Evolutionary conservation across 1,139 yeast genomes (phyloP).

Genomic region (Protomyces inouyei): DNA sequence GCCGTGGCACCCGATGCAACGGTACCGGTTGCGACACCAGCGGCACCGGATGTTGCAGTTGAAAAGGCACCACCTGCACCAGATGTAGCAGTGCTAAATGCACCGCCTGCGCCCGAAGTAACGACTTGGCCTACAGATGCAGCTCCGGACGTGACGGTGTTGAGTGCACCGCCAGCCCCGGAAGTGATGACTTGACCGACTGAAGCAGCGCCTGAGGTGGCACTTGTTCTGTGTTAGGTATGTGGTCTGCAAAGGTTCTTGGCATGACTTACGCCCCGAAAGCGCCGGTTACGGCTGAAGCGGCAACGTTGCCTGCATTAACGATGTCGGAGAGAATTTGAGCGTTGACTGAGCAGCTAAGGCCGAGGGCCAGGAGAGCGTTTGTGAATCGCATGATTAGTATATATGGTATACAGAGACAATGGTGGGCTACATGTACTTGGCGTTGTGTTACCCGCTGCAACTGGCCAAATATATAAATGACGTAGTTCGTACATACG

Average conservation of each 20-base stretch:
- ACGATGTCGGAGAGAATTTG: not conserved
- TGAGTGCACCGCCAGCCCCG: not conserved
- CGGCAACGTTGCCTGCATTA: not conserved
- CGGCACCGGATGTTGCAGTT: conserved; percentile 4
- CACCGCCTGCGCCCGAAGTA: not conserved
- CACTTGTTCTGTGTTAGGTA: not conserved
- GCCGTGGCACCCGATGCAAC: not conserved
- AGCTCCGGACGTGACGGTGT: not conserved
- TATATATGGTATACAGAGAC: not conserved
- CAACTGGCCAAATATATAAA: too few species aligned
- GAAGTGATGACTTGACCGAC: not conserved
- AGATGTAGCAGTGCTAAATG: not conserved
- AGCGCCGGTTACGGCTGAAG: not conserved
- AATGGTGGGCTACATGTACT: not conserved
- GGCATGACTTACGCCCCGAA: not conserved
- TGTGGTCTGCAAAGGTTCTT: not conserved
- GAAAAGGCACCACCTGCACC: conserved; percentile 2
- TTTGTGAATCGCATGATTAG: not conserved
- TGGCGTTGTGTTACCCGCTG: too few species aligned
- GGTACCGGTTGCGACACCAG: not conserved
- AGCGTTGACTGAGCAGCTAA: not conserved
- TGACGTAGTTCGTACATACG: too few species aligned
- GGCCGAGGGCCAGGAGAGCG: not conserved
- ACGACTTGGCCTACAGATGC: not conserved
- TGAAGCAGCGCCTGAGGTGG: not conserved